phyloP scores from a whole-genome alignment of 768 basidiomycete species.

The Pleurotus cornucopiae region DNA sequence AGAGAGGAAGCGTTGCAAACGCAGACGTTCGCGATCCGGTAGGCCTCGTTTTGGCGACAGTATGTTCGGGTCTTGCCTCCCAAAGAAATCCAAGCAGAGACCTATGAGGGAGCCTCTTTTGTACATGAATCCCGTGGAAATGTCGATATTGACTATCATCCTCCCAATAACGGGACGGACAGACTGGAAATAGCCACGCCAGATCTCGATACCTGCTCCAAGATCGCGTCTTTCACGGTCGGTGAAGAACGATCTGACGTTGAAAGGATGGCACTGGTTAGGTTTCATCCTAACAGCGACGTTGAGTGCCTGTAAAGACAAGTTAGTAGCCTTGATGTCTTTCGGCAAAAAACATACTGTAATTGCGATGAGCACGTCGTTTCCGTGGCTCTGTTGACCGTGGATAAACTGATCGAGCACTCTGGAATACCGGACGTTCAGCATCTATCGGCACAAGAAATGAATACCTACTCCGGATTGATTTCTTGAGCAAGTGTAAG shows the following conservation, averaged over 20 bases:
- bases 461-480: conserved; percentile 33
- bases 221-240: conserved; percentile 45
- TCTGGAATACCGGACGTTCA: conserved; percentile 27
- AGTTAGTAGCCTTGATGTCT: background rate
- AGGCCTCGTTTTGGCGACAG: conserved; percentile 34
- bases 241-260: conserved; percentile 73
- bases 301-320: conserved; percentile 53
- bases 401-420: conserved; percentile 57
- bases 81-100: conserved; percentile 55
- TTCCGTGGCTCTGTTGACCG: conserved; percentile 66
- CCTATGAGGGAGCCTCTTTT: conserved; percentile 55
- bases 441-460: background rate
- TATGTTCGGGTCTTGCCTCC: conserved; percentile 23
- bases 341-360: conserved; percentile 35
- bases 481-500: conserved; percentile 55
- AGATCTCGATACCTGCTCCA: conserved; percentile 62
- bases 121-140: conserved; percentile 75
- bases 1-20: conserved; percentile 31
- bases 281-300: conserved; percentile 77
- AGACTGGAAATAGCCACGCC: conserved; percentile 82
- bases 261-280: conserved; percentile 62
- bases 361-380: conserved; percentile 58
- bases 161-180: conserved; percentile 61
- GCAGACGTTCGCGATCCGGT: conserved; percentile 46
- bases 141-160: conserved; percentile 74